Evolutionary conservation across 2,329 filamentous ascomycete genomes (phyloP).

Genomic region (Arachnomyces sp.): DNA sequence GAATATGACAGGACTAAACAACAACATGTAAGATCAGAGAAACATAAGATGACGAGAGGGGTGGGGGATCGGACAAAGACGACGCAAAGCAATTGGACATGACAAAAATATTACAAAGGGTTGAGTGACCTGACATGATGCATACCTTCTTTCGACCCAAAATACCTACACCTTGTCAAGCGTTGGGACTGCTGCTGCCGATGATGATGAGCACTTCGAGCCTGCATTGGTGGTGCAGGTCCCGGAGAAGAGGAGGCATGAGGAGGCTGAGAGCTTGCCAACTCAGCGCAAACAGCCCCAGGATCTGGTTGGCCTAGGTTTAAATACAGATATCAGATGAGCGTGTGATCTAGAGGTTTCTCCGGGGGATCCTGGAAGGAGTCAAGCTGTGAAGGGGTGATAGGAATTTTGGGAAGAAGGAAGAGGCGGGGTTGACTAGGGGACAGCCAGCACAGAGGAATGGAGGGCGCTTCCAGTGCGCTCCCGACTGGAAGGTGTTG

Average conservation of each 20-base stretch:
- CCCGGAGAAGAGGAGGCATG: slow-evolving; percentile 11
- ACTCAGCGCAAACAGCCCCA: slow-evolving; percentile 17
- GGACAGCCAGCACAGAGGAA: slow-evolving; percentile 1
- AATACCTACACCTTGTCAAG: slow-evolving; percentile 29
- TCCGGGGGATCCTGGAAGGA: neutral
- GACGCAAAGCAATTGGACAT: slow-evolving; percentile 5
- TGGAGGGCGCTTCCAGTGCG: neutral
- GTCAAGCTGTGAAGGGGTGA: slow-evolving; percentile 2
- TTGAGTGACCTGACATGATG: slow-evolving; percentile 13
- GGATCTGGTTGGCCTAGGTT: slow-evolving; percentile 17
- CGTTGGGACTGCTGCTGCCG: slow-evolving; percentile 8
- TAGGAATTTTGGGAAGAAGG: slow-evolving; percentile 2
- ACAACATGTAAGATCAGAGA: slow-evolving; percentile 6
- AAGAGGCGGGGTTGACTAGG: slow-evolving; percentile 1
- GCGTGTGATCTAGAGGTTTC: slow-evolving; percentile 23
- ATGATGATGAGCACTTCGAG: slow-evolving; percentile 5
- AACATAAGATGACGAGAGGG: neutral
- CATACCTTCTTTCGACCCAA: slow-evolving; percentile 32
- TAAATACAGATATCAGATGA: slow-evolving; percentile 17
- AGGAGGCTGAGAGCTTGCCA: slow-evolving; percentile 24
- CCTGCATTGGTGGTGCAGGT: slow-evolving; percentile 6
- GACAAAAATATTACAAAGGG: slow-evolving; percentile 1
- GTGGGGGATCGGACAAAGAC: slow-evolving; percentile 8
- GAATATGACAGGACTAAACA: slow-evolving; percentile 4
- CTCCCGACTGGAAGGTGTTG: no score